Evolutionary conservation across 1,284 basidiomycete species (phyloP).

Genomic region (Puccinia coronata): DNA sequence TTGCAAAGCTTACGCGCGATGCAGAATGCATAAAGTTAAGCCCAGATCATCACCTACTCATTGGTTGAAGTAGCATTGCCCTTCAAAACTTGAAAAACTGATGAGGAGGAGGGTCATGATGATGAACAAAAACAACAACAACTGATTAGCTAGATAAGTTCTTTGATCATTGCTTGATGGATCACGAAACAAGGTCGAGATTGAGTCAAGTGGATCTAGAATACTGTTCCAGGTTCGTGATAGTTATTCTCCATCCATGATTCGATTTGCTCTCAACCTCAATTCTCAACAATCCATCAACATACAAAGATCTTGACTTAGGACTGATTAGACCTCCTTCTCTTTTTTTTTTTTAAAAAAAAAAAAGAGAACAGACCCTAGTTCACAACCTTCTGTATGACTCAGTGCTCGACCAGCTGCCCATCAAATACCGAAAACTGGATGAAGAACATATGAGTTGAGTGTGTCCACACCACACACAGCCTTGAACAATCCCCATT

Average conservation of each 20-base stretch:
- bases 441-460: slow-evolving; percentile 49
- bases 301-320: background rate
- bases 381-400: slow-evolving; percentile 42
- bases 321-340: background rate
- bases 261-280: background rate
- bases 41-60: background rate
- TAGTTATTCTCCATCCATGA: background rate
- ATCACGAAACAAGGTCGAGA: slow-evolving; percentile 34
- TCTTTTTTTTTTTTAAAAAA: background rate
- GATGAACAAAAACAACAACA: background rate
- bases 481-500: background rate
- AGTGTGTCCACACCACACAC: slow-evolving; percentile 21
- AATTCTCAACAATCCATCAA: background rate
- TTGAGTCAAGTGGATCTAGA: slow-evolving; percentile 46
- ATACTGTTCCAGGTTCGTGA: slow-evolving; percentile 42
- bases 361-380: slow-evolving; percentile 45
- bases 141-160: slow-evolving; percentile 42
- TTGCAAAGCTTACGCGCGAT: slow-evolving; percentile 45
- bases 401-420: slow-evolving; percentile 39
- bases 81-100: too few relatives aligned
- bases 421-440: slow-evolving; percentile 38
- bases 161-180: slow-evolving; percentile 48
- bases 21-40: slow-evolving; percentile 44
- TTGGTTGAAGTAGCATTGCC: too few relatives aligned
- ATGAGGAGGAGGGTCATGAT: too few relatives aligned